Percentiles rank a stretch among this genome's conserved stretches.
Conservation (phyloP, 2,329 filamentous ascomycete species). For the Botrytis squamosa region DNA sequence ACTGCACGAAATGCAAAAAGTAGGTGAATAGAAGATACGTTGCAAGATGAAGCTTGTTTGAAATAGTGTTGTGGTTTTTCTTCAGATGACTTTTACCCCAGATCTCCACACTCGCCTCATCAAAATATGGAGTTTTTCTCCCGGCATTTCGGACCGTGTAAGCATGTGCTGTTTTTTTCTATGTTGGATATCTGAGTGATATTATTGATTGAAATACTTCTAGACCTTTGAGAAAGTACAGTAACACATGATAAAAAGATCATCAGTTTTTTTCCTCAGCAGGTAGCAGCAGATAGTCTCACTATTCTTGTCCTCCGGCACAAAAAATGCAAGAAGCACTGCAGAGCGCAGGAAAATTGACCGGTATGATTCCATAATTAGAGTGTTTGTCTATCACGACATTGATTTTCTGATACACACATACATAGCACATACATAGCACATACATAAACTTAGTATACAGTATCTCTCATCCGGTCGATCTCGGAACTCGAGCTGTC, state of each 20-base stretch:
- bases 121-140: neutral
- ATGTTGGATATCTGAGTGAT: neutral
- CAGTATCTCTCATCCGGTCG: neutral
- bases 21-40: neutral
- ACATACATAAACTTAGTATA: neutral
- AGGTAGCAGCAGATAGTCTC: neutral
- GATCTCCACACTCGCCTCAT: constrained; percentile 8
- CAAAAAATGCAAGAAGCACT: neutral
- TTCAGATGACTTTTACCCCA: constrained; percentile 17
- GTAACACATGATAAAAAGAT: constrained; percentile 5
- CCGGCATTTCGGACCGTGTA: constrained; percentile 16
- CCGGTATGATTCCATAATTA: constrained; percentile 16
- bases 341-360: constrained; percentile 3
- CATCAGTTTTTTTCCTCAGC: neutral
- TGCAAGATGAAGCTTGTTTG: neutral
- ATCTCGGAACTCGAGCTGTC: neutral
- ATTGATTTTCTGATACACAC: neutral
- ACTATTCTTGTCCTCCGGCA: neutral
- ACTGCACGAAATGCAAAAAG: neutral
- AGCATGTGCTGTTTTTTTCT: neutral
- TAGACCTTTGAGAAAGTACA: neutral
- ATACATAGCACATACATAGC: neutral
- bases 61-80: constrained; percentile 3
- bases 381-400: constrained; percentile 5
- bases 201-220: neutral